phyloP scores from a whole-genome alignment of 345 rosid genomes.

The Moricandia arvensis region DNA sequence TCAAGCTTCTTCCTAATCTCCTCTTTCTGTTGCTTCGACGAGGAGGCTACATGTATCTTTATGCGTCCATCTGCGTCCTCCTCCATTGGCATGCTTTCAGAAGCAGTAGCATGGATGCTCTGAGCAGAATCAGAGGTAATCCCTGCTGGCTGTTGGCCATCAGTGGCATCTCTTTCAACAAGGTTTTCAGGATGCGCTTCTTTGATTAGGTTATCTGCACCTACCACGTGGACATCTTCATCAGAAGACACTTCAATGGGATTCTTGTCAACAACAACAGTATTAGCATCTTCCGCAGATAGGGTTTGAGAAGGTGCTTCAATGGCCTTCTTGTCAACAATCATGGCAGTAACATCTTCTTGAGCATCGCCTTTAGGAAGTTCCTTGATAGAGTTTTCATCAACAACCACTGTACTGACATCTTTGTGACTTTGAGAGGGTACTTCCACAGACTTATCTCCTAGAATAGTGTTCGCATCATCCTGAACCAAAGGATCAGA shows the following conservation, averaged over 20 bases:
- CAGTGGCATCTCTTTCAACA: slow-evolving; percentile 32
- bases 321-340: slow-evolving; percentile 35
- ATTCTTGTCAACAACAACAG: slow-evolving; percentile 35
- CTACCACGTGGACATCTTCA: slow-evolving; percentile 30
- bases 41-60: slow-evolving; percentile 56
- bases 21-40: slow-evolving; percentile 59
- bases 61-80: slow-evolving; percentile 43
- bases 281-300: slow-evolving; percentile 39
- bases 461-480: background rate
- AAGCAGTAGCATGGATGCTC: slow-evolving; percentile 23
- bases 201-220: slow-evolving; percentile 24
- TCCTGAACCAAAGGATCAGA: slow-evolving; percentile 25
- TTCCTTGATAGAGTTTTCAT: slow-evolving; percentile 36
- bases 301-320: slow-evolving; percentile 37
- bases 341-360: slow-evolving; percentile 40
- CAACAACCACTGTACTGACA: slow-evolving; percentile 36
- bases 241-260: slow-evolving; percentile 41
- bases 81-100: slow-evolving; percentile 49
- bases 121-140: slow-evolving; percentile 20
- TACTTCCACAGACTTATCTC: background rate
- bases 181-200: slow-evolving; percentile 14
- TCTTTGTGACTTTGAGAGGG: background rate
- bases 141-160: slow-evolving; percentile 1
- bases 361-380: slow-evolving; percentile 34
- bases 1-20: slow-evolving; percentile 74